These are phyloP conservation scores for Aspergillus panamensis DNA, from an alignment of 495 filamentous ascomycete species.

Conservation along the genomic window DNA sequence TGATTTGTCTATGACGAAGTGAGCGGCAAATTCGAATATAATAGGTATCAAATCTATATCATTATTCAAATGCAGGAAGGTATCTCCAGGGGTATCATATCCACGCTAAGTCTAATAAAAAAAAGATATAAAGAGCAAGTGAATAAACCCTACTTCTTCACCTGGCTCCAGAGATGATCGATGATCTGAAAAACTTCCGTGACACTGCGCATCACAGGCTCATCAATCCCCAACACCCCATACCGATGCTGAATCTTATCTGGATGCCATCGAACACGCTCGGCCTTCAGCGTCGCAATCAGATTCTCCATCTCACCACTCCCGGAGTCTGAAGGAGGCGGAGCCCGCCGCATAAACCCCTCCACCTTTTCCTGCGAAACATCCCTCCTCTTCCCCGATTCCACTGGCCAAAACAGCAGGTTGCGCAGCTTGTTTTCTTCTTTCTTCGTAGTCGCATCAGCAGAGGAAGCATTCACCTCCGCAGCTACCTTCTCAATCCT, in stretches of 20 bases:
- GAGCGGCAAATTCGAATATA: not conserved
- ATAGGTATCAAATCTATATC: not conserved
- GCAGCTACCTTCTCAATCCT: conserved; percentile 39
- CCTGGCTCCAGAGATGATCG: conserved; percentile 73
- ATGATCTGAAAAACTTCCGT: conserved; percentile 91
- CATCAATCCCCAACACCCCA: conserved; percentile 61
- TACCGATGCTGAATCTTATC: conserved; percentile 95
- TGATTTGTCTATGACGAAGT: not conserved
- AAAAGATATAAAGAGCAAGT: not conserved
- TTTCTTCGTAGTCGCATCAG: conserved; percentile 1
- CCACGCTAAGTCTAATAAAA: not conserved
- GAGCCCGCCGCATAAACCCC: conserved; percentile 58
- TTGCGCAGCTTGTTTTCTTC: conserved; percentile 27
- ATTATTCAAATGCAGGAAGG: not conserved
- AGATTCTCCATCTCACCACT: conserved; percentile 31
- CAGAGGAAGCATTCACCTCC: not conserved
- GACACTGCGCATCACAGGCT: conserved; percentile 67
- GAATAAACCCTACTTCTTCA: conserved; percentile 27
- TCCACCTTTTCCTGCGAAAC: conserved; percentile 59
- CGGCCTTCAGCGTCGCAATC: conserved; percentile 65
- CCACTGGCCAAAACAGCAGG: conserved; percentile 75
- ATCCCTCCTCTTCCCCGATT: conserved; percentile 57
- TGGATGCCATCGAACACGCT: conserved; percentile 93
- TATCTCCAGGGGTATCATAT: conserved; percentile 1
- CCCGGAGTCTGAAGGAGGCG: conserved; percentile 9